A percentile compares a stretch with the other conserved stretches of the same genome.
These are phyloP conservation scores for Mortierella sp. DNA, from an alignment of 371 early-diverging fungal species.

Conservation along the genomic window DNA sequence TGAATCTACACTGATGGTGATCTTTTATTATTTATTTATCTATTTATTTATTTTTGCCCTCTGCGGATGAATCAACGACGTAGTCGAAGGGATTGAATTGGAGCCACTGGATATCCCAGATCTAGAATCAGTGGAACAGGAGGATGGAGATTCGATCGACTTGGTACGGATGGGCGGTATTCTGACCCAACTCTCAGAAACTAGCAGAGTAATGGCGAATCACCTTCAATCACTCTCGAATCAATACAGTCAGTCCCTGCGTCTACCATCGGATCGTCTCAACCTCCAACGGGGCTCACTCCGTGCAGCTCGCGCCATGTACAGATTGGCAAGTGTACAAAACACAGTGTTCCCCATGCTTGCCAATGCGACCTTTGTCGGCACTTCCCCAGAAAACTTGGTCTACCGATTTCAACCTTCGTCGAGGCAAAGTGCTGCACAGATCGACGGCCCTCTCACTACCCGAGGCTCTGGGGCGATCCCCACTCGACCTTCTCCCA, in stretches of 20 bases:
- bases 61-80: neutral
- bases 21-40: neutral
- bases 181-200: constrained; percentile 37
- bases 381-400: constrained; percentile 25
- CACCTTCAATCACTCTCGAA: constrained; percentile 30
- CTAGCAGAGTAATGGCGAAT: constrained; percentile 42
- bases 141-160: constrained; percentile 43
- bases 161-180: constrained; percentile 31
- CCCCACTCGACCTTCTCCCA: no score
- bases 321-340: constrained; percentile 49
- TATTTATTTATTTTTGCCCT: neutral
- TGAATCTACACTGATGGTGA: no score
- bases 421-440: neutral
- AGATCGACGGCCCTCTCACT: no score
- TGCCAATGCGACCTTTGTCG: constrained; percentile 45
- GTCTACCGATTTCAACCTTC: constrained; percentile 39
- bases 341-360: constrained; percentile 53
- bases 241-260: constrained; percentile 19
- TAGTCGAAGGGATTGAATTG: constrained; percentile 36
- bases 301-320: constrained; percentile 49
- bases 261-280: constrained; percentile 17
- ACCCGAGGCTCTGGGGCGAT: no score
- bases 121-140: constrained; percentile 23
- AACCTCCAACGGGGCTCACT: constrained; percentile 31
- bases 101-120: constrained; percentile 43